phyloP scores from a whole-genome alignment of 257 asterid species.

The Petunia secreta region DNA sequence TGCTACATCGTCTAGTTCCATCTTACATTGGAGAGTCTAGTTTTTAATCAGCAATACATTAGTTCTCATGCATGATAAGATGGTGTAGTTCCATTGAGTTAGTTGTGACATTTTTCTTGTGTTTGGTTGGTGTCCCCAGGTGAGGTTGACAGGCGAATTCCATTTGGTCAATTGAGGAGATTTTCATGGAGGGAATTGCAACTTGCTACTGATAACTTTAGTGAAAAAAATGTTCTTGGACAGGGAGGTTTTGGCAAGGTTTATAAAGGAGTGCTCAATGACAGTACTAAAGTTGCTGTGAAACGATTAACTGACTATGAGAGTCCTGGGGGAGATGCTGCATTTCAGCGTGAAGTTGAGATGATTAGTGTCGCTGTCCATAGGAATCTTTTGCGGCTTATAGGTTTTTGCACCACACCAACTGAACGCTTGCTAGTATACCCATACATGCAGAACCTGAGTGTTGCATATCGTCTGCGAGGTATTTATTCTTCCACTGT shows the following conservation, averaged over 20 bases:
- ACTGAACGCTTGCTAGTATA: slow-evolving; percentile 89
- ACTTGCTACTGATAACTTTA: slow-evolving; percentile 83
- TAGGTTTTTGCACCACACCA: slow-evolving; percentile 95
- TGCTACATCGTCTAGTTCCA: not conserved
- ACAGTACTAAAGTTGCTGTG: slow-evolving; percentile 85
- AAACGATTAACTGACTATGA: slow-evolving; percentile 87
- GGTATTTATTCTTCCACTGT: slow-evolving; percentile 46
- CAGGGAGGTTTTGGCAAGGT: slow-evolving; percentile 99
- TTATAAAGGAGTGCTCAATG: slow-evolving; percentile 79
- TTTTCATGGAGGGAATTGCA: slow-evolving; percentile 93
- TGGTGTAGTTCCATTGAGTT: not conserved
- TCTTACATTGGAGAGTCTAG: not conserved
- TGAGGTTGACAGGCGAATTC: slow-evolving; percentile 88
- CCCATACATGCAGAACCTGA: slow-evolving; percentile 92
- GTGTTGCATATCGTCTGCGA: slow-evolving; percentile 93
- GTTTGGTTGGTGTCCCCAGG: slow-evolving; percentile 47
- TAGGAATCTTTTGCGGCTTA: slow-evolving; percentile 76
- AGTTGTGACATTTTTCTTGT: slow-evolving; percentile 21
- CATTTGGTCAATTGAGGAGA: slow-evolving; percentile 92
- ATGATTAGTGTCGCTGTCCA: slow-evolving; percentile 99
- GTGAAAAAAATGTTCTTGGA: slow-evolving; percentile 86
- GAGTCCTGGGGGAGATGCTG: slow-evolving; percentile 94
- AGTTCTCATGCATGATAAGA: not conserved
- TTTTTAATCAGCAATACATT: not conserved
- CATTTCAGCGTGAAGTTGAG: slow-evolving; percentile 97